These are phyloP conservation scores for Phylloporus sp. DNA, from an alignment of 768 basidiomycete genomes.

Conservation along the genomic window DNA sequence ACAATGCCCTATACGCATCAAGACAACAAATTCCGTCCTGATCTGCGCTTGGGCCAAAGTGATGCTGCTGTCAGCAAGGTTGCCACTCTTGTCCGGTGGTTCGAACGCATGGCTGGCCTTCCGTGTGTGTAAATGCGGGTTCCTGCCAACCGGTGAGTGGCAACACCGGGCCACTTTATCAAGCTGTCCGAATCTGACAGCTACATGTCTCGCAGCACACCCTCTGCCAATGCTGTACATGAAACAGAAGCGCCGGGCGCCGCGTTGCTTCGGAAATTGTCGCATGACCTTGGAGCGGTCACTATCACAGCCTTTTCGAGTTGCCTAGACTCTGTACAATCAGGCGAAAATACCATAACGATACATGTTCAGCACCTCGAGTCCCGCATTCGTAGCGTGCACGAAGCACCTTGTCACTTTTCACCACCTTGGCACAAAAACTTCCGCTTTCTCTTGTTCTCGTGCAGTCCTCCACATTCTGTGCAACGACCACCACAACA, in stretches of 20 bases:
- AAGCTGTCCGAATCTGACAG: slow-evolving; percentile 4
- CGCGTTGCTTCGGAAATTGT: slow-evolving; percentile 28
- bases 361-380: slow-evolving; percentile 8
- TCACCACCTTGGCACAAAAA: slow-evolving; percentile 18
- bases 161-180: slow-evolving; percentile 7
- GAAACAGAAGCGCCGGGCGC: slow-evolving; percentile 22
- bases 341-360: slow-evolving; percentile 14
- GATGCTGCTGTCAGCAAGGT: slow-evolving; percentile 70
- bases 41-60: slow-evolving; percentile 65
- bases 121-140: slow-evolving; percentile 11
- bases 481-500: slow-evolving; percentile 15
- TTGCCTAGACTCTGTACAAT: slow-evolving; percentile 12
- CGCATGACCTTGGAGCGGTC: slow-evolving; percentile 11
- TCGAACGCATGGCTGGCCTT: slow-evolving; percentile 69
- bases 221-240: slow-evolving; percentile 20
- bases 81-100: slow-evolving; percentile 63
- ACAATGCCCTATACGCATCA: slow-evolving; percentile 63
- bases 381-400: slow-evolving; percentile 10
- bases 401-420: slow-evolving; percentile 6
- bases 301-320: slow-evolving; percentile 18
- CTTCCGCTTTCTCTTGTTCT: slow-evolving; percentile 6
- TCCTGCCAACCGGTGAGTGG: slow-evolving; percentile 11
- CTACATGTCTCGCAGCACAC: slow-evolving; percentile 11
- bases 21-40: slow-evolving; percentile 63
- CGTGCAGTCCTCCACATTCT: slow-evolving; percentile 14